Conservation (phyloP, 169 alveolate species). For the Eimeria sp. region DNA sequence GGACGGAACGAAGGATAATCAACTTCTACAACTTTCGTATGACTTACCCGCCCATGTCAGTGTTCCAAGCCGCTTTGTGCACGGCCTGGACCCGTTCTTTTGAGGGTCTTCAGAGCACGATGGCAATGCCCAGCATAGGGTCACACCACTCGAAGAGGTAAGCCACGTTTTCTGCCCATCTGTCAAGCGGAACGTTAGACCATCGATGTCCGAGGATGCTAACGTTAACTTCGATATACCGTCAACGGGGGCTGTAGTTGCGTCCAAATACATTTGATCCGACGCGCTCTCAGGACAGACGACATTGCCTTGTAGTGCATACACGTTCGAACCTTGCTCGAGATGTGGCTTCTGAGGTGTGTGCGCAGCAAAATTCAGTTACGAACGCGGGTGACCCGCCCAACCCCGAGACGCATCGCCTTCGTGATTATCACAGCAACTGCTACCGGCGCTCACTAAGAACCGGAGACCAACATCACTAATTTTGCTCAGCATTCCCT, state of each 20-base stretch:
- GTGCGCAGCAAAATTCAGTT: not conserved
- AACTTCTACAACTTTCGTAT: not conserved
- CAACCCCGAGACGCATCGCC: not conserved
- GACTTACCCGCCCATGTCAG: conserved; percentile 64
- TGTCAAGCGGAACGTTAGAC: conserved; percentile 5
- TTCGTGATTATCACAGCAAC: not conserved
- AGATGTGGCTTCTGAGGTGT: conserved; percentile 30
- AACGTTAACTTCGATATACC: conserved; percentile 5
- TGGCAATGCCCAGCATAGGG: conserved; percentile 60
- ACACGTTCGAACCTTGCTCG: not conserved
- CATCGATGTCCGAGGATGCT: not conserved
- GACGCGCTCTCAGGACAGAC: conserved; percentile 53
- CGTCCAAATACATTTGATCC: conserved; percentile 4
- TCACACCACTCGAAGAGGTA: not conserved
- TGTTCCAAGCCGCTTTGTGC: conserved; percentile 61
- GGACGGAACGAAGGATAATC: not conserved
- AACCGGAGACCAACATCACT: not conserved
- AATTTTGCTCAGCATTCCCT: not conserved
- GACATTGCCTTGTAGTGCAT: conserved; percentile 53
- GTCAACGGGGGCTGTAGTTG: conserved; percentile 8
- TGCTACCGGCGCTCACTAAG: not conserved
- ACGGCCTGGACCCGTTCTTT: conserved; percentile 50
- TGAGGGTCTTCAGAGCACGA: conserved; percentile 12
- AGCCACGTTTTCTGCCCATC: conserved; percentile 37
- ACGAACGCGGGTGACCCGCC: not conserved